Conservation (phyloP, 106 monocot species). For the Alisma plantagoaquatica region DNA sequence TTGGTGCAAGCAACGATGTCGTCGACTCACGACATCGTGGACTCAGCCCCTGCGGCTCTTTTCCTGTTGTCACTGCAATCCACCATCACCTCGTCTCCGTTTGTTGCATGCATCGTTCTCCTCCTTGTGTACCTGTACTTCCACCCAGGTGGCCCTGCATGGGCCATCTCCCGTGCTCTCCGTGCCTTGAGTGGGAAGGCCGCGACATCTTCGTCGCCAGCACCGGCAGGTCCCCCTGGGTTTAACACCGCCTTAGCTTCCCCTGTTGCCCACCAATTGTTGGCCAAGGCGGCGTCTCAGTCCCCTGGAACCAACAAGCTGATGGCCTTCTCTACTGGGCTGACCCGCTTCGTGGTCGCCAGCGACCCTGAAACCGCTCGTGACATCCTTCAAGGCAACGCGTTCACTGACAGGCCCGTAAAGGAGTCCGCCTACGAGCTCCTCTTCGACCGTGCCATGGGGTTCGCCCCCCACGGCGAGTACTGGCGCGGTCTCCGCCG, state of each 20-base stretch:
- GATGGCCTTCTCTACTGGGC: slow-evolving; percentile 67
- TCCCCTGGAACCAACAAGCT: slow-evolving; percentile 17
- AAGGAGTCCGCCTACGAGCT: slow-evolving; percentile 71
- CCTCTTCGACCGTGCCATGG: slow-evolving; percentile 67
- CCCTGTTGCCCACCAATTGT: slow-evolving; percentile 30
- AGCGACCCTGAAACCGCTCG: slow-evolving; percentile 57
- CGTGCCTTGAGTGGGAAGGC: too few relatives aligned
- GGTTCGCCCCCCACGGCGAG: slow-evolving; percentile 60
- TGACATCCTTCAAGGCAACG: slow-evolving; percentile 53
- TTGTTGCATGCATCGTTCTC: too few relatives aligned
- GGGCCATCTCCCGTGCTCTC: slow-evolving; percentile 20
- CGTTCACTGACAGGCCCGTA: too few relatives aligned
- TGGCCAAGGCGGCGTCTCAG: slow-evolving; percentile 27
- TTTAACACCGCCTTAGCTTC: slow-evolving; percentile 25
- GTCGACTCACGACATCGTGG: background rate
- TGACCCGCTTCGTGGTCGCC: slow-evolving; percentile 52
- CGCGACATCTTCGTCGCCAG: too few relatives aligned
- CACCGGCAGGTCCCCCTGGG: slow-evolving; percentile 26
- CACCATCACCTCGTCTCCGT: slow-evolving; percentile 1
- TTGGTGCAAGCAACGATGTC: too few relatives aligned
- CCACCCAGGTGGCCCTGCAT: slow-evolving; percentile 48
- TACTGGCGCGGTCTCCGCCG: slow-evolving; percentile 55
- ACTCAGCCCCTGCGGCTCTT: background rate
- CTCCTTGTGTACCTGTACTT: slow-evolving; percentile 20
- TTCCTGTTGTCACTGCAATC: background rate